Evolutionary conservation across 2,329 filamentous ascomycete species (phyloP).

Genomic region (Amauroascus niger): DNA sequence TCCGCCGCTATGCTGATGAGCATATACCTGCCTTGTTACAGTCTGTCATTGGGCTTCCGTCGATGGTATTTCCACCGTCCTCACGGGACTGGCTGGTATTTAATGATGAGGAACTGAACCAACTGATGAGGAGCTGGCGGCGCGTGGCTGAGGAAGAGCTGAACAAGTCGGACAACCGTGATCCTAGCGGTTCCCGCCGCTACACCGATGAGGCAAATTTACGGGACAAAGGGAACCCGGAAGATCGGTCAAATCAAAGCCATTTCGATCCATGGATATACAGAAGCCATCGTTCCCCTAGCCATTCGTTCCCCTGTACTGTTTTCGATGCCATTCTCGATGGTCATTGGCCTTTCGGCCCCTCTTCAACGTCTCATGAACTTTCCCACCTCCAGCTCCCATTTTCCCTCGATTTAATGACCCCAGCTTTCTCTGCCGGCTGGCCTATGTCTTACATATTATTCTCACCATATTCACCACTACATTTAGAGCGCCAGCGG

Average conservation of each 20-base stretch:
- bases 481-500: constrained; percentile 43
- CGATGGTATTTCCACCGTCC: constrained; percentile 26
- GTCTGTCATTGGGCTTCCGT: constrained; percentile 41
- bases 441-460: constrained; percentile 39
- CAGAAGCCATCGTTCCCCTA: constrained; percentile 16
- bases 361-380: constrained; percentile 23
- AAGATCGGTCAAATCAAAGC: neutral
- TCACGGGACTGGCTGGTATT: constrained; percentile 31
- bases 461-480: constrained; percentile 46
- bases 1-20: constrained; percentile 52
- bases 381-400: constrained; percentile 25
- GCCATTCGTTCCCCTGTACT: constrained; percentile 22
- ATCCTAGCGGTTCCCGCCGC: neutral
- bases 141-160: constrained; percentile 10
- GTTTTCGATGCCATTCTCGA: constrained; percentile 31
- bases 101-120: constrained; percentile 25
- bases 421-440: constrained; percentile 29
- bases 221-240: neutral
- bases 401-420: constrained; percentile 26
- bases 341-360: constrained; percentile 26
- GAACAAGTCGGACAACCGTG: neutral
- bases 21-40: constrained; percentile 48
- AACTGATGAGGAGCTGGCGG: constrained; percentile 4
- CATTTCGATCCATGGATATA: constrained; percentile 10
- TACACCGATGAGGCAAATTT: neutral